phyloP scores from a whole-genome alignment of 495 filamentous ascomycete species.

The Hypoxylon fuscum region DNA sequence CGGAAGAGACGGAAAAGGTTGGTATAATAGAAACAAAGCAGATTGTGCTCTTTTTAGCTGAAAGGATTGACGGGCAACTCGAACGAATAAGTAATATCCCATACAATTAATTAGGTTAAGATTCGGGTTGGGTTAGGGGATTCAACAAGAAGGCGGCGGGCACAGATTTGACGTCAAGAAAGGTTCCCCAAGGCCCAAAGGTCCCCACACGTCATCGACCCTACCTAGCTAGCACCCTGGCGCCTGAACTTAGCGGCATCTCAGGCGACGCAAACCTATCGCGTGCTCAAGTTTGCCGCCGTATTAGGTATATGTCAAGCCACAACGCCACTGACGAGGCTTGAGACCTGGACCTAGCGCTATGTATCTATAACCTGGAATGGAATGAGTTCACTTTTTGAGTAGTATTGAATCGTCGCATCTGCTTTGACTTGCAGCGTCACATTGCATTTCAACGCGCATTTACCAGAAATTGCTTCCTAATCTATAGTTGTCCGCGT shows the following conservation, averaged over 20 bases:
- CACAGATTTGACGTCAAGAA: slow-evolving; percentile 34
- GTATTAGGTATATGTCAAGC: neutral
- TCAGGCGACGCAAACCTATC: slow-evolving; percentile 9
- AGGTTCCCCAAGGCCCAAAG: slow-evolving; percentile 19
- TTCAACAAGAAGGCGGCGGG: slow-evolving; percentile 3
- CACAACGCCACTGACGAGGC: slow-evolving; percentile 8
- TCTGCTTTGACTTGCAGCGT: slow-evolving; percentile 9
- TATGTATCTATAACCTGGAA: too few species aligned
- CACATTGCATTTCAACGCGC: slow-evolving; percentile 22
- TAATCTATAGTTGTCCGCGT: neutral
- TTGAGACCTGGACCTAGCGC: too few species aligned
- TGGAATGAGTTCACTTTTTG: too few species aligned
- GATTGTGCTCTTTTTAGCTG: slow-evolving; percentile 17
- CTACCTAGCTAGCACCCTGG: slow-evolving; percentile 12
- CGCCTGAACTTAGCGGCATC: slow-evolving; percentile 19
- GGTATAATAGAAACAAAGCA: slow-evolving; percentile 11
- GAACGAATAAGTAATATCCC: slow-evolving; percentile 4
- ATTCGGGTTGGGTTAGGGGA: neutral
- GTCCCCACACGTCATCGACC: slow-evolving; percentile 43
- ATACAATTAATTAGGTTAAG: neutral
- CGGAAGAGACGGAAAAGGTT: slow-evolving; percentile 7
- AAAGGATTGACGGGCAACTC: neutral
- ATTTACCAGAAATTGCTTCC: slow-evolving; percentile 21
- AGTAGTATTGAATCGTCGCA: neutral
- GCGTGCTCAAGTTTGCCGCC: slow-evolving; percentile 15